These are phyloP conservation scores for Cladophialophora bantiana DNA, from an alignment of 2,329 filamentous ascomycete genomes.

Conservation along the genomic window DNA sequence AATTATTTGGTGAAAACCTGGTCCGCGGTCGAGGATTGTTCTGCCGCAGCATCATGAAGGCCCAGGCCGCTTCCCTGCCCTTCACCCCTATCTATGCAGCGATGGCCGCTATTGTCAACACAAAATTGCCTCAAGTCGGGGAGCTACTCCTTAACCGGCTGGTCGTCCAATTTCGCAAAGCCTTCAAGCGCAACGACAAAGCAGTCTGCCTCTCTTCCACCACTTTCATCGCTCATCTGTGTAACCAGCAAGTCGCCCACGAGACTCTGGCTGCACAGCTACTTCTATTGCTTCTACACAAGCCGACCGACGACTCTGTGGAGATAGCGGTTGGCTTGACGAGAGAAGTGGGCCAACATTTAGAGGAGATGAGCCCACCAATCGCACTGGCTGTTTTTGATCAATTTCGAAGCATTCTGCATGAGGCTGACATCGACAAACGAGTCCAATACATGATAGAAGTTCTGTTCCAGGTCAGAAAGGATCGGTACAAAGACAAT, in stretches of 20 bases:
- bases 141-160: constrained; percentile 86
- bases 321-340: constrained; percentile 96
- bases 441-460: constrained; percentile 99
- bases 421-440: constrained; percentile 97
- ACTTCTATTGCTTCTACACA: constrained; percentile 86
- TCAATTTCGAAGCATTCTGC: constrained; percentile 91
- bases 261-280: constrained; percentile 95
- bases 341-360: constrained; percentile 88
- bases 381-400: constrained; percentile 93
- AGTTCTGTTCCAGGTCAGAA: constrained; percentile 93
- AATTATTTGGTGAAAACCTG: constrained; percentile 93
- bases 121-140: constrained; percentile 92
- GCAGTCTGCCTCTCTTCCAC: constrained; percentile 91
- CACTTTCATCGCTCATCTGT: constrained; percentile 92
- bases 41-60: constrained; percentile 97
- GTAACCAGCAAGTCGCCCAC: constrained; percentile 94
- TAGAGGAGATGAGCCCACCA: constrained; percentile 92
- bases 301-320: constrained; percentile 95
- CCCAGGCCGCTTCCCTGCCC: constrained; percentile 90
- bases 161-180: constrained; percentile 92
- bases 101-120: constrained; percentile 96
- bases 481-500: constrained; percentile 96
- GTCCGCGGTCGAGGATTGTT: constrained; percentile 90
- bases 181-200: constrained; percentile 96
- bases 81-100: constrained; percentile 97